Evolutionary conservation across 2,329 filamentous ascomycete genomes (phyloP), one percentile per base, ranked within the genome.

Genomic region (Chaetomiaceae sp.): DNA sequence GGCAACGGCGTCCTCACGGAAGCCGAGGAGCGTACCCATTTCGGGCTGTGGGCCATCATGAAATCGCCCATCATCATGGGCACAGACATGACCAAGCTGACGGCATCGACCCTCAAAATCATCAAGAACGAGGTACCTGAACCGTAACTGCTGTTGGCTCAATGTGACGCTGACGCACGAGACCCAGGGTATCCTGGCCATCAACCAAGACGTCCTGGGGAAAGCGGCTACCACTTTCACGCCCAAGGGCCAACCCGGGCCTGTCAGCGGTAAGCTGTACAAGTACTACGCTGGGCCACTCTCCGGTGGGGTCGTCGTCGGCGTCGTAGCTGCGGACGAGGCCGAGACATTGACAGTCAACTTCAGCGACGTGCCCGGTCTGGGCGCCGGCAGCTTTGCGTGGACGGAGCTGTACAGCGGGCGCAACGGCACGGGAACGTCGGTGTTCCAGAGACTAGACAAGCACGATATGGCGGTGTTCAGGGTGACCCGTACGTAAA

Each of bases 291-390:
- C 48, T 61, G 72, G 51, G 44, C 65, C 51, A 55, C 67, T 62
- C 6, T 64, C 62, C 27, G 65, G 66, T 10, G 67, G 72, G 17
- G 60, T 65, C 1, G 62, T 63, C 1, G 61, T 69, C 16, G 67
- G 66, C n/a, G 56, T 76, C 4, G 60, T 62, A 1, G 68, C 73
- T 0, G 57, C 70, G 10, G 68, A 62, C 43, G 70, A 69, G 48
- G 65, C 63, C 44, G 65, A 69, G 10, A 66, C 69, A n/a, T 63
- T 74, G 21, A 66, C 65, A 0, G 73, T 75, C 56, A 70, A 71
- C 51, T 74, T 76, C 54, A 68, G 72, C 47, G 55, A 66, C n/a
- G 61, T 68, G 5, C 67, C 65, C n/a, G 73, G 72, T 6, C 57
- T 66, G 3, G 66, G 67, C 1, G 65, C 66, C 7, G 62, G 61